Evolutionary conservation across 345 rosid genomes (phyloP), one percentile per base, ranked within the genome.

Genomic region (Psidium guajava): DNA sequence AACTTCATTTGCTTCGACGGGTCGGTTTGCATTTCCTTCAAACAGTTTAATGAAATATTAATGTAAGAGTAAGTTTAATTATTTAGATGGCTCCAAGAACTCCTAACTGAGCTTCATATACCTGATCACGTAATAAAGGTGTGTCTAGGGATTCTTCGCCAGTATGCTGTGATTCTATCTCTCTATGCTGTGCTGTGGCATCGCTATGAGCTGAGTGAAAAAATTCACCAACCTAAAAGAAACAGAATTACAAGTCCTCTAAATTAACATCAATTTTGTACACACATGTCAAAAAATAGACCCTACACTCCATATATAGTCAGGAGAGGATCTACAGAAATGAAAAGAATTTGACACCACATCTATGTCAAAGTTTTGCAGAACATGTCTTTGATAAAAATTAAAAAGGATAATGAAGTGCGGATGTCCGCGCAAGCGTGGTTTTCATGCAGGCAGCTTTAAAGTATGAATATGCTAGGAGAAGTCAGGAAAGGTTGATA

Each of bases 1-100:
- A 95, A 89, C 89, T 97, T 96, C 57, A 96, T 92, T 93, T 96
- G 98, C 93, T 97, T 97, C 74, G 97, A 92, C 82, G 89, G 86
- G 91, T 95, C 99, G 85, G 88, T 84, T 54, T 90, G 89, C 87
- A 82, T 88, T 86, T 95, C 99, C 98, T 96, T 81, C 56, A 82
- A 84, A 85, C 18, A 16, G 49, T 82, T 82, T 27, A 81, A 52
- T 20, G 28, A 83, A 55, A 56, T 12, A 57, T 20, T n/a, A 57
- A 21, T 16, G 44, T 44, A 64, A 64, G 24, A 64, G 44, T 64
- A 18, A 64, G 49, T 52, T 85, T 24, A 32, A 55, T 56, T n/a
- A 75, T n/a, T 49, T 42, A 22, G 82, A 87, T 83, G 85, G 82
- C 57, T 81, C 53, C 82, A 81, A 82, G 77, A 64, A 64, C 77